Conservation (phyloP, 371 early-diverging fungal species). For the Mucor saturninus region DNA sequence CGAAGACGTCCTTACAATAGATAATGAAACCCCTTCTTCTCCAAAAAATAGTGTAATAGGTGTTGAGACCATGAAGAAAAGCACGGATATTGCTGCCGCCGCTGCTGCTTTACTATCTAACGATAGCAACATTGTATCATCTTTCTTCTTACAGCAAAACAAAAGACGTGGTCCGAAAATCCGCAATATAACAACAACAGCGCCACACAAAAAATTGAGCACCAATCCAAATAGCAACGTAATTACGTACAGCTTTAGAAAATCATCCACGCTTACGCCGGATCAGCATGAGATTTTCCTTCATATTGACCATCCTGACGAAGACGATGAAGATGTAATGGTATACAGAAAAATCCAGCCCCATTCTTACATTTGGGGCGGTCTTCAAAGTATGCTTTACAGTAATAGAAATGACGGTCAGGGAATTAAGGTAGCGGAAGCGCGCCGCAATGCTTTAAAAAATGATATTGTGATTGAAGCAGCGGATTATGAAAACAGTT, state of each 20-base stretch:
- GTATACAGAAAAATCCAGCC: constrained; percentile 44
- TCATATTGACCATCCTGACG: constrained; percentile 12
- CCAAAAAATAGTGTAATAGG: constrained; percentile 13
- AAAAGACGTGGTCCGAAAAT: neutral
- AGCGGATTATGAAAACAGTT: constrained; percentile 25
- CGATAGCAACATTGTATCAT: constrained; percentile 16
- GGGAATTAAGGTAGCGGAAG: constrained; percentile 40
- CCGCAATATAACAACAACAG: neutral
- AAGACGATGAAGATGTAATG: constrained; percentile 32
- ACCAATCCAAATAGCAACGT: constrained; percentile 21
- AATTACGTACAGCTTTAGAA: constrained; percentile 33
- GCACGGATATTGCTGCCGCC: constrained; percentile 11
- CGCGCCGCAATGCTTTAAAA: constrained; percentile 41
- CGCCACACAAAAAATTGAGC: constrained; percentile 6
- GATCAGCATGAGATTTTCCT: constrained; percentile 41
- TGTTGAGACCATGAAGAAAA: neutral
- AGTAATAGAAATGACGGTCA: constrained; percentile 15
- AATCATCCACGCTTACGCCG: constrained; percentile 35
- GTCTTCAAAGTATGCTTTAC: constrained; percentile 46
- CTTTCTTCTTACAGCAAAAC: constrained; percentile 11
- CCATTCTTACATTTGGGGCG: constrained; percentile 46
- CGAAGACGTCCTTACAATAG: constrained; percentile 1
- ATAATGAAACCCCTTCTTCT: constrained; percentile 1
- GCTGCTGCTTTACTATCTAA: constrained; percentile 18
- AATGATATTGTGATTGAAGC: constrained; percentile 40